Percentiles rank a stretch among this genome's conserved stretches.
These are phyloP conservation scores for Gossypium longicalyx DNA, from an alignment of 345 rosid species.

Conservation along the genomic window DNA sequence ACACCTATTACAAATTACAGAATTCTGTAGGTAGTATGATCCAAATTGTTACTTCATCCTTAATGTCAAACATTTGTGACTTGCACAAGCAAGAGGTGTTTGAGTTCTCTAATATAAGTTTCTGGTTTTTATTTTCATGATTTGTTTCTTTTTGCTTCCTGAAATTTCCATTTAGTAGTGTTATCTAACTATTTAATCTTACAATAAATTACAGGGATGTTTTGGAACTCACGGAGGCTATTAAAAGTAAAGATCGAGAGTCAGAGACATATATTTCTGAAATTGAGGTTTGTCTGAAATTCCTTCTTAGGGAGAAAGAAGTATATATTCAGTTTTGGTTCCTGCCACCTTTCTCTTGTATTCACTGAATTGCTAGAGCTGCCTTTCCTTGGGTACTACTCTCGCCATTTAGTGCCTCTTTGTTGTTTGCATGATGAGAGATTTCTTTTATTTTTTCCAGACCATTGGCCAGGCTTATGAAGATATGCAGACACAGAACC, in stretches of 20 bases:
- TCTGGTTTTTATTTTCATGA: neutral
- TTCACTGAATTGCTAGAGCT: neutral
- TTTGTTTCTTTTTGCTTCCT: neutral
- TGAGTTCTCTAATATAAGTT: neutral
- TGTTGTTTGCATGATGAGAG: constrained; percentile 4
- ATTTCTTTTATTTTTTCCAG: constrained; percentile 32
- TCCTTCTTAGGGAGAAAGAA: neutral
- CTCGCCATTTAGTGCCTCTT: neutral
- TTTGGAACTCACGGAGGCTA: constrained; percentile 71
- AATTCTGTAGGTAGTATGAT: neutral
- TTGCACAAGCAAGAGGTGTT: neutral
- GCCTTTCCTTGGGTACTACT: constrained; percentile 5
- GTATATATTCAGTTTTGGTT: neutral
- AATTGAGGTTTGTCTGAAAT: constrained; percentile 58
- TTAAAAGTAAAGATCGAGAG: constrained; percentile 73
- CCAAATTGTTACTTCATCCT: neutral
- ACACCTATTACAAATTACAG: neutral
- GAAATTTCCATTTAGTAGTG: neutral
- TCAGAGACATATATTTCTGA: constrained; percentile 86
- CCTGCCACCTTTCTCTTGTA: constrained; percentile 12
- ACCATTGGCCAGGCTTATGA: constrained; percentile 95
- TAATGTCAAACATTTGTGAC: neutral
- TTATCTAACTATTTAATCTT: neutral
- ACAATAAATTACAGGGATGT: constrained; percentile 49
- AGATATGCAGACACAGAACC: constrained; percentile 94